Percentiles rank a stretch among this genome's conserved stretches.
Conservation (phyloP, 164 flowering plant species). For the Chimonanthus praecox region DNA sequence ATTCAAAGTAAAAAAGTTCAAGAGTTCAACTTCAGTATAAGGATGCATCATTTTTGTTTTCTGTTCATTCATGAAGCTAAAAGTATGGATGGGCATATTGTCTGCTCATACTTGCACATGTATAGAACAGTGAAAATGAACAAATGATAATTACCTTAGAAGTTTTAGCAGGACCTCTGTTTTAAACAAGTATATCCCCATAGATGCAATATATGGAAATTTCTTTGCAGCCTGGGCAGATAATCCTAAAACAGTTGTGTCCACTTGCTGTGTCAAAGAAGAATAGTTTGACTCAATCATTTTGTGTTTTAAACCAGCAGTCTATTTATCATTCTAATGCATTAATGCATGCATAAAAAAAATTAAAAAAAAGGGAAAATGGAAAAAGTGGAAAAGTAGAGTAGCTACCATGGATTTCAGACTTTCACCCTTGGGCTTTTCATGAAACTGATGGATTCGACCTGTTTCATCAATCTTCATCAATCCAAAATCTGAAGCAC, state of each 20-base stretch:
- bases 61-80: not conserved
- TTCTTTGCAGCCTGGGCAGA: constrained; percentile 43
- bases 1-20: too few species aligned
- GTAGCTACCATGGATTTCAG: constrained; percentile 67
- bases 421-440: constrained; percentile 72
- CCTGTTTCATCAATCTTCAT: constrained; percentile 76
- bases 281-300: not conserved
- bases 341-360: not conserved
- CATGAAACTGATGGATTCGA: constrained; percentile 53
- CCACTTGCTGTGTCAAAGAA: constrained; percentile 55
- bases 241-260: constrained; percentile 71
- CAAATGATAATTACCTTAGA: constrained; percentile 23
- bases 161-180: constrained; percentile 74
- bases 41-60: not conserved
- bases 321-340: not conserved
- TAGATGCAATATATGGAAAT: constrained; percentile 84
- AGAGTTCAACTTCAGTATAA: not conserved
- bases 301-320: not conserved
- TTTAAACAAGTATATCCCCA: constrained; percentile 85
- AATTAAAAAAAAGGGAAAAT: not conserved
- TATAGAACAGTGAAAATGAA: not conserved
- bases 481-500: constrained; percentile 84
- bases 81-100: not conserved
- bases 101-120: too few species aligned
- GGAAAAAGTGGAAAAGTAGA: not conserved